phyloP scores from a whole-genome alignment of 257 asterid genomes.

The Linaria vulgaris region DNA sequence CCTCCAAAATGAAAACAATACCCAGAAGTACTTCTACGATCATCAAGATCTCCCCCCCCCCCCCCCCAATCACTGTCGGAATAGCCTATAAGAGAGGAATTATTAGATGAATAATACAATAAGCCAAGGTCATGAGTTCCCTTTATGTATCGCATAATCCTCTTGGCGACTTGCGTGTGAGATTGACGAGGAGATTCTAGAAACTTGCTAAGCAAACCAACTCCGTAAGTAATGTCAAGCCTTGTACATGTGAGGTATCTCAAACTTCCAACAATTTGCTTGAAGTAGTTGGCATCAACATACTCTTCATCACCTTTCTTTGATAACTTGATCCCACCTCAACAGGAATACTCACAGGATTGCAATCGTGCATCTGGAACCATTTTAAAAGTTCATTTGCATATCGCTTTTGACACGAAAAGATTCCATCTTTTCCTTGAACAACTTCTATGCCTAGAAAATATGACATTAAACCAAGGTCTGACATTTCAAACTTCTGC shows the following conservation, averaged over 20 bases:
- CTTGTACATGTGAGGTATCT: constrained; percentile 31
- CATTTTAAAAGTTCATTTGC: constrained; percentile 12
- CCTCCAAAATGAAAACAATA: constrained; percentile 20
- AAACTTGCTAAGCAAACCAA: constrained; percentile 22
- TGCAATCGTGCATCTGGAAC: constrained; percentile 24
- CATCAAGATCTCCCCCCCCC: constrained; percentile 20
- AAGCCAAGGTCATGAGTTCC: not conserved
- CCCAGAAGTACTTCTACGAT: constrained; percentile 17
- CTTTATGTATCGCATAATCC: constrained; percentile 16
- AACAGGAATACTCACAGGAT: constrained; percentile 23
- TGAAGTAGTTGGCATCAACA: constrained; percentile 12
- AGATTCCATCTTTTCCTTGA: constrained; percentile 8
- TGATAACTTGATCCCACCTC: constrained; percentile 19
- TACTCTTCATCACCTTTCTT: not conserved
- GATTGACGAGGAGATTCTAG: constrained; percentile 22
- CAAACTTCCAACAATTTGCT: constrained; percentile 24
- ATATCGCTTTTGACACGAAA: constrained; percentile 20
- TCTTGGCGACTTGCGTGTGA: constrained; percentile 21
- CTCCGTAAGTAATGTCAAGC: constrained; percentile 5
- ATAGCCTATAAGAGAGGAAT: constrained; percentile 16
- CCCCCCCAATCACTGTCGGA: constrained; percentile 27
- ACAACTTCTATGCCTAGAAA: constrained; percentile 17
- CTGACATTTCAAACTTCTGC: constrained; percentile 23
- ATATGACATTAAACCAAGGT: constrained; percentile 21
- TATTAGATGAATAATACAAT: not conserved